Conservation (phyloP, 2,329 filamentous ascomycete species). For the Clonostachys rhizophaga region DNA sequence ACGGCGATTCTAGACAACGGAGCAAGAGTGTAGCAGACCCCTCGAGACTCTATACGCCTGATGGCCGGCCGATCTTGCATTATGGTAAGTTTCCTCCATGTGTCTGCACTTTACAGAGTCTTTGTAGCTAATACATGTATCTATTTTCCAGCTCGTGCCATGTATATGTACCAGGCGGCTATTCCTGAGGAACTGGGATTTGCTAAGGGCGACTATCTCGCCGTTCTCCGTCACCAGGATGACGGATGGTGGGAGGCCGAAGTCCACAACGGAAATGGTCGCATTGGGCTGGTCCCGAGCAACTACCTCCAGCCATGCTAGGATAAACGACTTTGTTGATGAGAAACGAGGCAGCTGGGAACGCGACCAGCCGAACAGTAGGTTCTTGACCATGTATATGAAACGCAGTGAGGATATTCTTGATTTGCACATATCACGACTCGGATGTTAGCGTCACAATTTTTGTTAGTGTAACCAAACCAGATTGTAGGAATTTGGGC, state of each 20-base stretch:
- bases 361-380: too few relatives aligned
- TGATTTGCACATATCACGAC: too few relatives aligned
- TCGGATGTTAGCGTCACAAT: too few relatives aligned
- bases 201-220: slow-evolving; percentile 84
- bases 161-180: slow-evolving; percentile 91
- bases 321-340: slow-evolving; percentile 1
- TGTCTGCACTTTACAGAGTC: not conserved
- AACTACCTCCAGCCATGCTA: slow-evolving; percentile 59
- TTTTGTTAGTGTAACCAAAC: too few relatives aligned
- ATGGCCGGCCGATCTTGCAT: slow-evolving; percentile 84
- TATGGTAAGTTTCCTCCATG: slow-evolving; percentile 67
- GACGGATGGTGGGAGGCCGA: slow-evolving; percentile 99
- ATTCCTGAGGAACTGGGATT: slow-evolving; percentile 96
- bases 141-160: slow-evolving; percentile 65
- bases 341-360: too few relatives aligned
- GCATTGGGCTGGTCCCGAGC: slow-evolving; percentile 59
- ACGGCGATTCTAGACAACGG: slow-evolving; percentile 47
- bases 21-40: slow-evolving; percentile 87
- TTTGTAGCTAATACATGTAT: not conserved
- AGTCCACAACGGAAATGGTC: slow-evolving; percentile 64
- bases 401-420: too few relatives aligned
- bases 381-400: too few relatives aligned
- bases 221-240: slow-evolving; percentile 86
- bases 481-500: too few relatives aligned
- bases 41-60: slow-evolving; percentile 75